Evolutionary conservation across 2,329 filamentous ascomycete species (phyloP), one percentile per base, ranked within the genome.

Genomic region (Trichocomaceae sp.): DNA sequence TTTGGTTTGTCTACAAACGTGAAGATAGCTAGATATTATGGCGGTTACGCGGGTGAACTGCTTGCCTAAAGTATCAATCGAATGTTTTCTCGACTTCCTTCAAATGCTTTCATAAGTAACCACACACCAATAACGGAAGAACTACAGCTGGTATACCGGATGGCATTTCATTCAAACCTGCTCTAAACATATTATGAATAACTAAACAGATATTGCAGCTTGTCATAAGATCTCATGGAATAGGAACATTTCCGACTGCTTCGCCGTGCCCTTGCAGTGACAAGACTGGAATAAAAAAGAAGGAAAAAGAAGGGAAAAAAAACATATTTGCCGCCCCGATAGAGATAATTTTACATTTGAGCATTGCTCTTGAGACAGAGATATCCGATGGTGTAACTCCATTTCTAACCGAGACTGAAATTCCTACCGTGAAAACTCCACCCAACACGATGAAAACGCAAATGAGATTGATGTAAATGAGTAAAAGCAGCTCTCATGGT

Each of bases 311-410:
- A 9, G 15, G 3, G 4, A 17, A 22, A 9, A 35, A 53, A 26
- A 39, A 41, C 9, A 47, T 3, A 41, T 41, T 20, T n/a, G 42
- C 51, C 42, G 15, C n/a, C 42, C 44, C 26, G 42, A 47, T 35
- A 31, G 35, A 17, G 6, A 31, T 47, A 47, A 46, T 53, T 20
- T 31, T 53, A 53, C 51, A 53, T 42, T 35, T 53, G 23, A 35
- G 20, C 5, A 8, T 9, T 37, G 29, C 45, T 42, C 7, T 26
- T n/a, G 17, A 15, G 9, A 13, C 33, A 6, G 2, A 29, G 2
- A 29, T 20, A 23, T n/a, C 42, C 42, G 22, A 53, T 12, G 17
- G 26, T 41, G 44, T 19, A 26, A 47, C 39, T 53, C 31, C 20
- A 39, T 35, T 33, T 47, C 35, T 47, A 47, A 2, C 44, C 31